These are phyloP conservation scores for Globisporangium paddicum DNA, from an alignment of 352 stramenopile species.

Conservation along the genomic window DNA sequence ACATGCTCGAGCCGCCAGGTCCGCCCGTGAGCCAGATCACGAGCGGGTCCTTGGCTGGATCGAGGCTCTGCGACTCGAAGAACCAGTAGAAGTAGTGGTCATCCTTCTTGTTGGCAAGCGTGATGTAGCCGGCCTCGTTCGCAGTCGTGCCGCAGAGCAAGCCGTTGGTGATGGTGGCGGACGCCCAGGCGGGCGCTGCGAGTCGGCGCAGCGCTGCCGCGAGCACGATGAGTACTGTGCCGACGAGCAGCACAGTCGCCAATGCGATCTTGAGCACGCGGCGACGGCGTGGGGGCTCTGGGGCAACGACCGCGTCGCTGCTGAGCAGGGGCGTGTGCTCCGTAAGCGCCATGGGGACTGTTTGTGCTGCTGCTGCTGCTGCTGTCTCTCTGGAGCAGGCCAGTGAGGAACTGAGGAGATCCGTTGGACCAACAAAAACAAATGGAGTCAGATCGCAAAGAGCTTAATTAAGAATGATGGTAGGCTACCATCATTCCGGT, in stretches of 20 bases:
- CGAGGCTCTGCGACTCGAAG: conserved; percentile 21
- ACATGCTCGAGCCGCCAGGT: conserved; percentile 27
- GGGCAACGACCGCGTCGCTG: background rate
- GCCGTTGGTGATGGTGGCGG: background rate
- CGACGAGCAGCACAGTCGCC: background rate
- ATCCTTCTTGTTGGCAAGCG: conserved; percentile 28
- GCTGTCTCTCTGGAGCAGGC: background rate
- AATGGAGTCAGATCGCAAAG: background rate
- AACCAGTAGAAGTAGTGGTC: conserved; percentile 48
- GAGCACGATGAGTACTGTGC: background rate
- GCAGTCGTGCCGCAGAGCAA: conserved; percentile 17
- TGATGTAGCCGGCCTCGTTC: conserved; percentile 29
- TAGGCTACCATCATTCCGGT: background rate
- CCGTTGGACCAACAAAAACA: background rate
- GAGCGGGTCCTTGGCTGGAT: conserved; percentile 20
- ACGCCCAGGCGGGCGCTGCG: background rate
- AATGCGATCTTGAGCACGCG: background rate
- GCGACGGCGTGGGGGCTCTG: background rate
- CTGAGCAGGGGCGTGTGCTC: background rate
- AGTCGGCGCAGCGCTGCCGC: background rate
- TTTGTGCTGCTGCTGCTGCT: background rate
- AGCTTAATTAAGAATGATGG: background rate
- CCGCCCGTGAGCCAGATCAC: conserved; percentile 39
- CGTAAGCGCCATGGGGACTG: background rate
- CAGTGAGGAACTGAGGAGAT: background rate